Conservation (phyloP, 2,329 filamentous ascomycete species). For the Fusarium sp. region DNA sequence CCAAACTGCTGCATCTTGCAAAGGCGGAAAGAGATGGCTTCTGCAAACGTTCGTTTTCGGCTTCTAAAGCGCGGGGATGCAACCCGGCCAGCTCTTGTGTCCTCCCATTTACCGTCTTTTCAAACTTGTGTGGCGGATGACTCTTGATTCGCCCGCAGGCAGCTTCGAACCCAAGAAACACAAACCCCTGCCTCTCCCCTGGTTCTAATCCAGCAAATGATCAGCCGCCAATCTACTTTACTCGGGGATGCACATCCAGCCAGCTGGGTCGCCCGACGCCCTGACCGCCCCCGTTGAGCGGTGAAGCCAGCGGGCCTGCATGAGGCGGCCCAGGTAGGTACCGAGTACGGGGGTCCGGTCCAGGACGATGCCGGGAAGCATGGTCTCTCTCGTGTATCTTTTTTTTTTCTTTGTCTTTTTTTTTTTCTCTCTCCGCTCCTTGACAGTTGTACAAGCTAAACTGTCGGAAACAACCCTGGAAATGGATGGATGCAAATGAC, state of each 20-base stretch:
- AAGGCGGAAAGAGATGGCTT: slow-evolving; percentile 9
- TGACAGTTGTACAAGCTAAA: slow-evolving; percentile 1
- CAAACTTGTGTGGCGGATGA: slow-evolving; percentile 31
- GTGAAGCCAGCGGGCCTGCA: slow-evolving; percentile 33
- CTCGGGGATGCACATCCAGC: slow-evolving; percentile 25
- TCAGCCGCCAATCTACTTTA: slow-evolving; percentile 38
- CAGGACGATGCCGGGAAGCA: slow-evolving; percentile 11
- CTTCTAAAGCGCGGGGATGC: slow-evolving; percentile 32
- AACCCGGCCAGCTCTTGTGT: neutral
- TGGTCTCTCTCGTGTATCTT: neutral
- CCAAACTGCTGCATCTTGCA: neutral
- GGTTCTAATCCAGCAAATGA: slow-evolving; percentile 37
- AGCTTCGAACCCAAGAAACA: slow-evolving; percentile 21
- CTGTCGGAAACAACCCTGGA: neutral
- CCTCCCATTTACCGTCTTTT: slow-evolving; percentile 36
- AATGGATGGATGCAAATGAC: slow-evolving; percentile 17
- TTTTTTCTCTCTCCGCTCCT: neutral
- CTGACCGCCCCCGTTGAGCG: slow-evolving; percentile 36
- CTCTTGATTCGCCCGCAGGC: slow-evolving; percentile 10
- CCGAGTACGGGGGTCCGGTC: neutral
- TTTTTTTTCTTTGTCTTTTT: neutral
- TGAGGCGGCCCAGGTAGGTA: neutral
- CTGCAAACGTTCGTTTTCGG: slow-evolving; percentile 24
- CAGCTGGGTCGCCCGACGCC: slow-evolving; percentile 36
- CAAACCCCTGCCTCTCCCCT: slow-evolving; percentile 22